Evolutionary conservation across 1,139 yeast genomes (phyloP).

Genomic region (Candida freyschussii): DNA sequence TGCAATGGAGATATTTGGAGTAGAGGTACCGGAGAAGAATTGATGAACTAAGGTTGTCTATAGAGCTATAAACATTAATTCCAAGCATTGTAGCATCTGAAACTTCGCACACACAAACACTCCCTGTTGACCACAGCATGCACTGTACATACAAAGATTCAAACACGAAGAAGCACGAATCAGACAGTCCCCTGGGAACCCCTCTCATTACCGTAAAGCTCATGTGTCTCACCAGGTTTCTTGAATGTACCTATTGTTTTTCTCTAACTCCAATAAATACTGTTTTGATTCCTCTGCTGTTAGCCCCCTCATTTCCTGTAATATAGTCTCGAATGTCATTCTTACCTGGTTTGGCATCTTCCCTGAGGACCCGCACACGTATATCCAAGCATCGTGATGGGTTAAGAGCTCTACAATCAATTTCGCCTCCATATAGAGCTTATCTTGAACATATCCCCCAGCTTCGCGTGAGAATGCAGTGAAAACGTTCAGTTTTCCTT

Average conservation of each 20-base stretch:
- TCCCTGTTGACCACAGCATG: too few species aligned
- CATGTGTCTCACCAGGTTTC: constrained; percentile 72
- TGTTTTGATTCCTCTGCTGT: constrained; percentile 44
- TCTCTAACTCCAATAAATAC: constrained; percentile 58
- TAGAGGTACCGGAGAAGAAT: neutral
- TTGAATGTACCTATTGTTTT: constrained; percentile 66
- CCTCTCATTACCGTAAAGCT: too few species aligned
- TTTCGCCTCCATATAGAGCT: constrained; percentile 45
- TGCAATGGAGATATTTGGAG: constrained; percentile 6
- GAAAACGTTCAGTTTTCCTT: constrained; percentile 37
- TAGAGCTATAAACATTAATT: constrained; percentile 1
- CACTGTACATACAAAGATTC: too few species aligned
- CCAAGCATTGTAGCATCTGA: too few species aligned
- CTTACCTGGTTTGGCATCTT: constrained; percentile 92
- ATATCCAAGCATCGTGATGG: constrained; percentile 54
- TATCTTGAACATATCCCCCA: constrained; percentile 66
- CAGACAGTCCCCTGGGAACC: too few species aligned
- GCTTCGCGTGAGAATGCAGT: constrained; percentile 63
- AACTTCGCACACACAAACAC: too few species aligned
- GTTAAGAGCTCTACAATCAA: constrained; percentile 48
- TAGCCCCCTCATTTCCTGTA: constrained; percentile 24
- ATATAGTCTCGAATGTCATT: constrained; percentile 41
- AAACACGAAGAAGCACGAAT: too few species aligned
- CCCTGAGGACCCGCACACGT: constrained; percentile 91
- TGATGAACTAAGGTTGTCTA: neutral